phyloP scores from a whole-genome alignment of 148 eudicot species.

The Chenopodium suecicum region DNA sequence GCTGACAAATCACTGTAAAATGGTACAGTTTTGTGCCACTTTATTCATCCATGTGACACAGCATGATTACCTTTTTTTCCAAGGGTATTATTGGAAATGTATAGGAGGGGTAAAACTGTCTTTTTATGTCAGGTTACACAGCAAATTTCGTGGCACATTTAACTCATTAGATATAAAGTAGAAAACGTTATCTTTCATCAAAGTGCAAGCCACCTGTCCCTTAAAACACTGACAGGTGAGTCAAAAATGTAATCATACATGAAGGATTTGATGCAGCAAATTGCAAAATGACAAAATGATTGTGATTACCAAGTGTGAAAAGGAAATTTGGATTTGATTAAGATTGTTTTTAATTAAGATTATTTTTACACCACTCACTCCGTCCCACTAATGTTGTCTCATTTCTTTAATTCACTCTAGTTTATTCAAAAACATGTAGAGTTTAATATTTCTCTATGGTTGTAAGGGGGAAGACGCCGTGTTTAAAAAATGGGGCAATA shows the following conservation, averaged over 20 bases:
- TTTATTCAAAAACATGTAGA: no score
- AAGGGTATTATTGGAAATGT: not conserved
- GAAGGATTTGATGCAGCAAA: constrained; percentile 12
- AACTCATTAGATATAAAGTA: not conserved
- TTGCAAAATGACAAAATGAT: constrained; percentile 20
- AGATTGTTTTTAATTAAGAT: not conserved
- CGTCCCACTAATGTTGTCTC: no score
- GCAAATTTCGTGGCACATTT: constrained; percentile 2
- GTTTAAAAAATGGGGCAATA: no score
- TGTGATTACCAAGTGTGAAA: constrained; percentile 16
- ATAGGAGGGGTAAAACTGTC: constrained; percentile 1
- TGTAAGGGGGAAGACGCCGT: no score
- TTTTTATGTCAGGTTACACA: not conserved
- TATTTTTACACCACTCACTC: not conserved
- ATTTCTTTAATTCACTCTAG: no score
- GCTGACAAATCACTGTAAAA: constrained; percentile 9
- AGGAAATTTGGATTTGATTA: constrained; percentile 14
- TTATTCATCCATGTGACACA: constrained; percentile 15
- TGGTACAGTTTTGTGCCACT: not conserved
- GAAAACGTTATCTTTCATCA: constrained; percentile 12
- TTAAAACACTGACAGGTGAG: constrained; percentile 20
- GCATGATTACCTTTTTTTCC: not conserved
- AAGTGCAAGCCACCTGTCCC: constrained; percentile 24
- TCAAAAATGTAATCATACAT: constrained; percentile 17
- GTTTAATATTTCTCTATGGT: no score